phyloP scores from a whole-genome alignment of 2,329 filamentous ascomycete genomes.

The Botrytis tulipae region DNA sequence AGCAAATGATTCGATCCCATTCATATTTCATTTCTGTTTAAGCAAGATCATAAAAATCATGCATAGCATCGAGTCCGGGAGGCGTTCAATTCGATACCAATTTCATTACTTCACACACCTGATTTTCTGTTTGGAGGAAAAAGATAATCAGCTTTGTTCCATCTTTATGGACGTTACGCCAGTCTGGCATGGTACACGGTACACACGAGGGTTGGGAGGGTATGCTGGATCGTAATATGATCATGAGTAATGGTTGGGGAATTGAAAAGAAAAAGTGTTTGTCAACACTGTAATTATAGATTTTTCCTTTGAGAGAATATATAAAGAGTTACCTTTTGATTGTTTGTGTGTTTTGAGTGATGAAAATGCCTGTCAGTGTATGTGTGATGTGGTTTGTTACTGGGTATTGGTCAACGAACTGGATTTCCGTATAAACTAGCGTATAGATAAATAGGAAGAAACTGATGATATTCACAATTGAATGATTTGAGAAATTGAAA shows the following conservation, averaged over 20 bases:
- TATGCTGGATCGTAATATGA: background rate
- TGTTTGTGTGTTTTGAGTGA: background rate
- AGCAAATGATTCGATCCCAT: background rate
- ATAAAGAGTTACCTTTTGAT: background rate
- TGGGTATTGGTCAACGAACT: too few relatives aligned
- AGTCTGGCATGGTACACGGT: conserved; percentile 27
- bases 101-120: conserved; percentile 16
- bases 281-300: conserved; percentile 3
- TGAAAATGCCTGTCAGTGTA: background rate
- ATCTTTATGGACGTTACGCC: conserved; percentile 31
- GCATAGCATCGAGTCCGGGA: conserved; percentile 7
- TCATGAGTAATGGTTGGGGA: background rate
- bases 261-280: background rate
- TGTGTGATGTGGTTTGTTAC: background rate
- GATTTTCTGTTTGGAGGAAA: background rate
- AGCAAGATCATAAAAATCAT: background rate
- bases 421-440: too few relatives aligned
- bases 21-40: conserved; percentile 13
- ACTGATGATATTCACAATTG: too few relatives aligned
- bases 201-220: background rate
- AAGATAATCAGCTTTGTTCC: conserved; percentile 24
- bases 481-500: too few relatives aligned
- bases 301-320: background rate
- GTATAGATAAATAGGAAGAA: too few relatives aligned
- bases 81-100: conserved; percentile 30